Evolutionary conservation across 1,139 yeast genomes (phyloP), one percentile per base, ranked within the genome.

Genomic region (Ogataea hybrid): DNA sequence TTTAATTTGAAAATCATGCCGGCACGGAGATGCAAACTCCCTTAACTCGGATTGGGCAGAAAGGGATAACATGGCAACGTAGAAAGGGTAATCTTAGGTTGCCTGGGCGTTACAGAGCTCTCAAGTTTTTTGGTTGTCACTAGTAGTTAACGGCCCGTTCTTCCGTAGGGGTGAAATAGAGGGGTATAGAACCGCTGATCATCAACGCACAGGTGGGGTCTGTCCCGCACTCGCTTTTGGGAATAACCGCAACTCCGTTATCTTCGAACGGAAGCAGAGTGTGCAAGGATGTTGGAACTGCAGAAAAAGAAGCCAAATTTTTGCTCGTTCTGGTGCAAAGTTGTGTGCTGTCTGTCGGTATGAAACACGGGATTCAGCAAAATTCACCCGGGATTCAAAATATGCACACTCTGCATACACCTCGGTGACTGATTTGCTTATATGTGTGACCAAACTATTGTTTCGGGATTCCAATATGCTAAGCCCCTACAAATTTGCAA

Each of bases 171-270:
- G 18, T 12, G 28, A 14, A 10, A n/a, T 17, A 25, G 40, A 37
- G 40, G 40, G 40, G 40, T 37, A 20, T 17, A 20, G 28, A 9
- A 17, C 31, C 32, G 20, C 30, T 33, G 18, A 11, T 6, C 27
- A 29, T 5, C 20, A 12, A 22, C 14, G 34, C 22, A 22, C 14
- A 32, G 41, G 41, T 28, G 41, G 41, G 41, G 41, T 23, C 29
- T 28, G 32, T 14, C 27, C 28, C 27, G 14, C 32, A 25, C 16
- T 10, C 18, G 15, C n/a, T 16, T n/a, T n/a, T 8, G 20, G 21
- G 22, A 32, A 32, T 17, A 22, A 16, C 22, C 41, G 41, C 41
- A 38, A 38, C 29, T 38, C 41, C 41, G 41, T 23, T 23, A 18
- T 18, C 20, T 18, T 18, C 20, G 20, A 8, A 6, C 20, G 8